Base-by-base conservation (phyloP, 225 moss, liverwort and hornwort species). In the Bryoerythrophyllum caledonicum region DNA sequence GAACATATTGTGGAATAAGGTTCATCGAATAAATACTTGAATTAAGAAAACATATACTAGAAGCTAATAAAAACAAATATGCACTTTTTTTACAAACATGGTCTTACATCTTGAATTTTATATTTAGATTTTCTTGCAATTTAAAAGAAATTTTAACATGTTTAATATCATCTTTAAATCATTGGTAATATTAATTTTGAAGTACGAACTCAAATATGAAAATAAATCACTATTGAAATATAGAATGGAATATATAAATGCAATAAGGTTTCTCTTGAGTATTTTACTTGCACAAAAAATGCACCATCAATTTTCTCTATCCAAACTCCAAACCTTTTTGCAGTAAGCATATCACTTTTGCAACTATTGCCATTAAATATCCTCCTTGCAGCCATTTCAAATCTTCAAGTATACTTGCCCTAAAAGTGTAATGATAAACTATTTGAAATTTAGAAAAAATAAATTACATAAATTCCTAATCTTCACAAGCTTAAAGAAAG, bases 301-400 rank as follows among this genome's bases (percentile, higher is more conserved):
- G 48, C 19, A 0, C 4, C 0, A 0, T 57, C 32, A 12, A 4
- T 6, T 40, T 57, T 72, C 0, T 32, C 38, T 62, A 56, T 75
- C 83, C 75, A 62, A 38, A 38, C 10, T 23, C 67, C 51, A 51
- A 72, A 57, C 0, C 15, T 51, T 40, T 60, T 66, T 66, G 54
- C 53, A 61, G 75, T 12, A 19, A 74, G 26, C 0, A 2, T 55
- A 2, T 3, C 51, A 5, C 63, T 28, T 2, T 1, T 0, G 7
- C 48, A 67, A 66, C 28, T 35, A 17, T 17, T 6, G 1, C 75
- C 13, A 8, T 17, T 56, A n/a, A 79, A 7, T 15, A 40, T 15
- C 48, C 57, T 83, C 56, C 63, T 38, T 11, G 56, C 16, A 3
- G 79, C 79, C 83, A 83, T 83, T 0, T 2, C 4, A 21, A 46